Percentiles rank a stretch among this genome's conserved stretches.
Conservation (phyloP, 305 asterid genomes). For the Ajuga reptans region DNA sequence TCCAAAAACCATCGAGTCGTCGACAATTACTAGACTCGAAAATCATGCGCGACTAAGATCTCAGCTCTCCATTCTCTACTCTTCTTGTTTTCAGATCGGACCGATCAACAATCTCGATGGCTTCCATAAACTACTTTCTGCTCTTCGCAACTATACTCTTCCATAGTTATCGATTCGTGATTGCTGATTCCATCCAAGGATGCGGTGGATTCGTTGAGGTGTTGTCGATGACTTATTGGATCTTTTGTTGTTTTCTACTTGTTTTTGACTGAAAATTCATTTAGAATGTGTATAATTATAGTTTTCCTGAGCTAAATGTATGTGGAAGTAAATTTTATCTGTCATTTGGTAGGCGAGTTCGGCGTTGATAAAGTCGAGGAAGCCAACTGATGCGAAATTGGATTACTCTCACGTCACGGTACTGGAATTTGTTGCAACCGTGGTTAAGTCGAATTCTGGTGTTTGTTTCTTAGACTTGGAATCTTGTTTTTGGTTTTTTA, state of each 20-base stretch:
- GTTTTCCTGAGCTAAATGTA: background rate
- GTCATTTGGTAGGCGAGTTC: slow-evolving; percentile 57
- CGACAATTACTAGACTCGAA: slow-evolving; percentile 9
- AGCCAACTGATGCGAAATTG: slow-evolving; percentile 55
- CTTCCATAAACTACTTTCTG: slow-evolving; percentile 13
- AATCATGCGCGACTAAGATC: slow-evolving; percentile 31
- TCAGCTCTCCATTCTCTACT: background rate
- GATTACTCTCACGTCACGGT: slow-evolving; percentile 89
- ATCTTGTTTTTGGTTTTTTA: background rate
- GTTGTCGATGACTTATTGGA: slow-evolving; percentile 8
- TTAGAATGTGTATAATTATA: background rate
- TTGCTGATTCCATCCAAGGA: slow-evolving; percentile 78
- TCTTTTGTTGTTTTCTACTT: background rate
- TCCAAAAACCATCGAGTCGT: background rate
- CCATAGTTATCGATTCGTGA: slow-evolving; percentile 26
- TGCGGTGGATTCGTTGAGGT: slow-evolving; percentile 99
- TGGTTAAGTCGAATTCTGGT: background rate
- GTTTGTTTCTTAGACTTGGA: background rate
- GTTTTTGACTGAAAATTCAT: slow-evolving; percentile 11
- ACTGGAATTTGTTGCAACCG: slow-evolving; percentile 4
- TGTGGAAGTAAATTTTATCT: slow-evolving; percentile 4
- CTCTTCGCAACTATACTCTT: slow-evolving; percentile 25
- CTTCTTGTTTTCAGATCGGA: slow-evolving; percentile 22
- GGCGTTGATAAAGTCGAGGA: slow-evolving; percentile 75
- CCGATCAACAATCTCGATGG: slow-evolving; percentile 31